Evolutionary conservation across 129 eudicot genomes (phyloP).

Genomic region (Flaveria sonorensis): DNA sequence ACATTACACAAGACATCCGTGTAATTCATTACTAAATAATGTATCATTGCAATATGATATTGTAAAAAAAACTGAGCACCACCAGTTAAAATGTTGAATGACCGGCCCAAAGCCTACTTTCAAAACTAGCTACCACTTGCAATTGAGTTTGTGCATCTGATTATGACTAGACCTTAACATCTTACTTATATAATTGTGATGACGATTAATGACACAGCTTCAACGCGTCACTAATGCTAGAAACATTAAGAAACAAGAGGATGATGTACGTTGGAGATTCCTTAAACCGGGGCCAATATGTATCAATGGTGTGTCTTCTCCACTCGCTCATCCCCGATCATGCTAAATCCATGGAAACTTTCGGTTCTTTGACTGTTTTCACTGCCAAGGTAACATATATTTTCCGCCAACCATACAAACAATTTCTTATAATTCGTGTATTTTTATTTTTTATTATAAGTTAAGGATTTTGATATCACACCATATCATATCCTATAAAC

Average conservation of each 20-base stretch:
- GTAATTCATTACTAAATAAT: too few species aligned
- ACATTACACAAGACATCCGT: too few species aligned
- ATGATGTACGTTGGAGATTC: slow-evolving; percentile 97
- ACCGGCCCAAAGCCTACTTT: too few species aligned
- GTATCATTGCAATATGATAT: too few species aligned
- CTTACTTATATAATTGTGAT: neutral
- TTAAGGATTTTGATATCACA: neutral
- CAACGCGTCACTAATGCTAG: slow-evolving; percentile 84
- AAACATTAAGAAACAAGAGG: slow-evolving; percentile 74
- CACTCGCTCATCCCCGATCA: slow-evolving; percentile 59
- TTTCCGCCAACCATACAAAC: too few species aligned
- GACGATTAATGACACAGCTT: slow-evolving; percentile 45
- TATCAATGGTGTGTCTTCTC: slow-evolving; percentile 84
- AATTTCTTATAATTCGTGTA: too few species aligned
- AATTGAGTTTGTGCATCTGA: neutral
- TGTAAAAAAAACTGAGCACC: neutral
- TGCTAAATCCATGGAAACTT: slow-evolving; percentile 77
- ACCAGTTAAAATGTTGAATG: too few species aligned
- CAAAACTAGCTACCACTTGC: neutral
- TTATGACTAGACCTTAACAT: neutral
- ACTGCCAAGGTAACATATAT: slow-evolving; percentile 70
- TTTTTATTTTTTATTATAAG: too few species aligned
- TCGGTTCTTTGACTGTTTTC: slow-evolving; percentile 69
- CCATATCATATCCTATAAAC: neutral
- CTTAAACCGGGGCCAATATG: slow-evolving; percentile 82